Conservation (phyloP, 306 rosid genomes). For the Biancaea sappan region DNA sequence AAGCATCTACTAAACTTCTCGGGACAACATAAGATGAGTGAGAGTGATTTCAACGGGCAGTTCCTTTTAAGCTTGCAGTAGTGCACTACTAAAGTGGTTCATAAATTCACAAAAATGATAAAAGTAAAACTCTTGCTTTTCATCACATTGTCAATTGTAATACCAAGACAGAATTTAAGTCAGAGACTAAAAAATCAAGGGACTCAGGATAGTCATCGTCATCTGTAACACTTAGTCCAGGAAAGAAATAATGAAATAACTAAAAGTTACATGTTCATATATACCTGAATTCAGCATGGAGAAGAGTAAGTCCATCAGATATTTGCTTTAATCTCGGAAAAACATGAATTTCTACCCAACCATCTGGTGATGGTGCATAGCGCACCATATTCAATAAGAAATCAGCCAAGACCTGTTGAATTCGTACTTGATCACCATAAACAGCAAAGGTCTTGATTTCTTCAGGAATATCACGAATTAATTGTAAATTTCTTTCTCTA, state of each 20-base stretch:
- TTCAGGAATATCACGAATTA: constrained; percentile 97
- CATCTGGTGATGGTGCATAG: constrained; percentile 86
- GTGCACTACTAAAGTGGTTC: neutral
- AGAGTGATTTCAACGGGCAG: neutral
- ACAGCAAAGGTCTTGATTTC: constrained; percentile 90
- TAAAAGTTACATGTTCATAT: constrained; percentile 10
- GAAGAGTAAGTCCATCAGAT: constrained; percentile 61
- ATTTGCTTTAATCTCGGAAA: constrained; percentile 72
- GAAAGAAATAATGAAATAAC: constrained; percentile 25
- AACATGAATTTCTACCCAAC: constrained; percentile 96
- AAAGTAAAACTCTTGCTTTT: neutral
- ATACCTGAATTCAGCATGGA: constrained; percentile 90
- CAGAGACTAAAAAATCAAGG: neutral
- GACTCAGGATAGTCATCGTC: constrained; percentile 12
- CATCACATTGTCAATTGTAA: constrained; percentile 9
- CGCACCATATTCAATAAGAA: constrained; percentile 91
- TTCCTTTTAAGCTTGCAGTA: neutral
- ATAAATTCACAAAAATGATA: neutral
- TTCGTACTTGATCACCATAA: constrained; percentile 91
- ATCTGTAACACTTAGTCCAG: neutral
- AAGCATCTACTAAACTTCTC: neutral
- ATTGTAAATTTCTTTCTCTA: constrained; percentile 85
- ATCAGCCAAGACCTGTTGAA: constrained; percentile 93
- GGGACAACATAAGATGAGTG: neutral
- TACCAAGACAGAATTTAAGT: constrained; percentile 8